These are phyloP conservation scores for Fusarium drepaniforme DNA, from an alignment of 2,329 filamentous ascomycete species.

Conservation along the genomic window DNA sequence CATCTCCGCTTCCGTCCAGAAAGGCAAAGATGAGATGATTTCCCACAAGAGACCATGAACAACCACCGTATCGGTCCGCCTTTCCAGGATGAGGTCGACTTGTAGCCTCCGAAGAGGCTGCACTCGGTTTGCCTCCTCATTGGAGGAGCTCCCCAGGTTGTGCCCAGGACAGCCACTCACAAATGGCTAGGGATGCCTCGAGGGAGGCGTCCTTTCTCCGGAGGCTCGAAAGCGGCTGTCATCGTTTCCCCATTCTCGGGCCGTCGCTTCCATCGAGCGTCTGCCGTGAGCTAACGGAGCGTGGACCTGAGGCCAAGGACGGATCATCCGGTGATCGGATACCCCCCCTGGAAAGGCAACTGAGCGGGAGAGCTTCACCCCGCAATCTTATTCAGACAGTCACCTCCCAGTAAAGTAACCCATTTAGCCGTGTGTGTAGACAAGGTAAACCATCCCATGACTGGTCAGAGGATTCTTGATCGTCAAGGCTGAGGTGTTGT, in stretches of 20 bases:
- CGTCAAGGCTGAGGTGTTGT: neutral
- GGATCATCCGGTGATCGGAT: constrained; percentile 19
- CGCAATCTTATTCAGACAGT: constrained; percentile 22
- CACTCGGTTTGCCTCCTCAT: constrained; percentile 19
- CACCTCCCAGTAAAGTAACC: constrained; percentile 3
- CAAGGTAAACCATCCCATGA: constrained; percentile 9
- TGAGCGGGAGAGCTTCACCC: constrained; percentile 16
- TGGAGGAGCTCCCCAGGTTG: constrained; percentile 18
- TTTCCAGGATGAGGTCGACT: constrained; percentile 22
- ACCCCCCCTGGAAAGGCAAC: constrained; percentile 21
- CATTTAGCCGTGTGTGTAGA: constrained; percentile 27
- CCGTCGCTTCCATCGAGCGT: constrained; percentile 37
- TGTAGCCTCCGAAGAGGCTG: constrained; percentile 32
- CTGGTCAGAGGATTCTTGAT: neutral
- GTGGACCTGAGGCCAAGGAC: constrained; percentile 7
- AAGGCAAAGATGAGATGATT: constrained; percentile 5
- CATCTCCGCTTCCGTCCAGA: constrained; percentile 21
- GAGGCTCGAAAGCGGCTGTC: constrained; percentile 14
- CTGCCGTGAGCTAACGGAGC: constrained; percentile 15
- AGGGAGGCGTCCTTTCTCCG: neutral
- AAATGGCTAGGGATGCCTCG: constrained; percentile 1
- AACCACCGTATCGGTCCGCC: constrained; percentile 28
- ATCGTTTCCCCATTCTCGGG: constrained; percentile 20
- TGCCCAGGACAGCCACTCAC: neutral
- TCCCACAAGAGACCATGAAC: constrained; percentile 2